Base-by-base conservation (phyloP, 768 basidiomycete species). In the Tricholoma sp. region DNA sequence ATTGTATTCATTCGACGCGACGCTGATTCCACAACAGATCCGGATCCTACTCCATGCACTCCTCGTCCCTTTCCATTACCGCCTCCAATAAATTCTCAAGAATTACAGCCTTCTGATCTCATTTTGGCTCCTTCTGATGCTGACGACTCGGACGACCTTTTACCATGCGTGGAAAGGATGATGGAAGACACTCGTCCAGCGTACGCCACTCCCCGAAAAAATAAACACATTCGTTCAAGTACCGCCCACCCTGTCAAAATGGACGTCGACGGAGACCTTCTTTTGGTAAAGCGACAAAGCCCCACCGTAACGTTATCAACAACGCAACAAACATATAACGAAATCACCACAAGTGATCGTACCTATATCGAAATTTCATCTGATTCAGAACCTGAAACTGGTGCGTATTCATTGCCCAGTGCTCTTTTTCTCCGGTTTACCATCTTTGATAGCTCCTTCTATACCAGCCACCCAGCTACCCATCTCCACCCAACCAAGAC, bases 11-110 rank as follows among this genome's bases (percentile, higher is more conserved):
- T 32, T 32, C 10, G 31, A 32, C 31, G 4, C 31, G 31, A 32
- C 31, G 3, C 29, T 29, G 3, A 29, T 29, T 29, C 8, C 29
- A 3, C 29, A 29, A 29, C 29, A 4, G 29, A 11, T 4, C 34
- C 34, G 32, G 3, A 18, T 11, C 29, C 50, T 21, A 6, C 12
- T 2, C 18, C 29, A 21, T 8, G 32, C 19, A 53, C 52, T 10
- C 50, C 58, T 16, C 46, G 32, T 11, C 51, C 46, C 14, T 62
- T 62, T 27, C 61, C 61, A 1, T 51, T 62, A 7, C 55, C 61
- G 43, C 61, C 61, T 22, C 61, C 59, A 5, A 24, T 19, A 14
- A 45, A 32, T 9, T 54, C 57, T 4, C 58, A 58, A 35, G 4
- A 39, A 16, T 32, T 60, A 16, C 45, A 57, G 2, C 3, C 9